A percentile compares a stretch with the other conserved stretches of the same genome.
Conservation (phyloP, 2,329 filamentous ascomycete genomes). For the Monilinia polystroma region DNA sequence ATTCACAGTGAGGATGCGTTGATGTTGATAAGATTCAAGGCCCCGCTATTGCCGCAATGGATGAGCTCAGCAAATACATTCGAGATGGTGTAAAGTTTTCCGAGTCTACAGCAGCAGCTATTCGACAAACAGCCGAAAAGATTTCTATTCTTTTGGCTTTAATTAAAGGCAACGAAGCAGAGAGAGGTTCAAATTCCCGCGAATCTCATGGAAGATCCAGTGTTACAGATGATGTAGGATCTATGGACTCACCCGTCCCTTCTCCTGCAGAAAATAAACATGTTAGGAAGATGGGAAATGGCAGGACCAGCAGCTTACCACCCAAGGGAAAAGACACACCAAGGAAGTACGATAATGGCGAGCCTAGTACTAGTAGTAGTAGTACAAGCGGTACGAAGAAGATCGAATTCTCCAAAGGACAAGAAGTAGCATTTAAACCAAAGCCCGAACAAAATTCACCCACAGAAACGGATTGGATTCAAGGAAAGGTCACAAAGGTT, state of each 20-base stretch:
- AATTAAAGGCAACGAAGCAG: slow-evolving; percentile 31
- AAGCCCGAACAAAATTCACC: slow-evolving; percentile 48
- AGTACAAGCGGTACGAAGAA: slow-evolving; percentile 43
- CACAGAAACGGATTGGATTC: slow-evolving; percentile 64
- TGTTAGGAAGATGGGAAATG: slow-evolving; percentile 33
- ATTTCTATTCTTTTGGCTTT: slow-evolving; percentile 28
- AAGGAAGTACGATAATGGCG: slow-evolving; percentile 32
- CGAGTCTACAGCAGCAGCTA: slow-evolving; percentile 32
- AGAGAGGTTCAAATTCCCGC: slow-evolving; percentile 30
- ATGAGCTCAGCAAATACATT: slow-evolving; percentile 27
- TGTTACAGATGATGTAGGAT: slow-evolving; percentile 37
- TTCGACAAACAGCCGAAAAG: slow-evolving; percentile 21
- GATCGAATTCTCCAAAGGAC: slow-evolving; percentile 59
- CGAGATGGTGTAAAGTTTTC: slow-evolving; percentile 38
- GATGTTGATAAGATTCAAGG: slow-evolving; percentile 26
- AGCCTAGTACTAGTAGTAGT: slow-evolving; percentile 28
- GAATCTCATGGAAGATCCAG: slow-evolving; percentile 33
- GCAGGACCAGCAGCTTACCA: slow-evolving; percentile 37
- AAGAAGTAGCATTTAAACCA: slow-evolving; percentile 65
- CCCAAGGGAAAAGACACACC: slow-evolving; percentile 32
- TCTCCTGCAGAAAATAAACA: slow-evolving; percentile 38
- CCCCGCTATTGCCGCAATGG: slow-evolving; percentile 32
- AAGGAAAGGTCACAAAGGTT: slow-evolving; percentile 74
- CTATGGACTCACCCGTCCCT: slow-evolving; percentile 38
- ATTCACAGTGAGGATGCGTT: background rate